Conservation (phyloP, 129 eudicot species). For the Tagetes patula region DNA sequence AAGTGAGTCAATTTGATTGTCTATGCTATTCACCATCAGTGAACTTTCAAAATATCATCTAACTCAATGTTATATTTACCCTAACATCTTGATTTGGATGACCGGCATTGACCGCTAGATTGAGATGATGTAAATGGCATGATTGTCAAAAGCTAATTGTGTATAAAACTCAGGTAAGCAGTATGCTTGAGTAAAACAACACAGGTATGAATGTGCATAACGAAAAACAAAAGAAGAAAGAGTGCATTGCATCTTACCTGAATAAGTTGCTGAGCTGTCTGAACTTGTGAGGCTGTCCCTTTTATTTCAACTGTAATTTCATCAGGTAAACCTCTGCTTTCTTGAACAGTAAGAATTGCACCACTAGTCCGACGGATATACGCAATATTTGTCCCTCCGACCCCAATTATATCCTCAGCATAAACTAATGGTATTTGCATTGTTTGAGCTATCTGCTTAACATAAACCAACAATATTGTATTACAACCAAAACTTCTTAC, state of each 20-base stretch:
- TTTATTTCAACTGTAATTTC: conserved; percentile 81
- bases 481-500: conserved; percentile 11
- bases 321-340: conserved; percentile 60
- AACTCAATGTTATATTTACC: background rate
- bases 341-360: conserved; percentile 62
- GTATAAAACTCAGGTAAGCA: background rate
- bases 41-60: background rate
- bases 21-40: background rate
- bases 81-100: background rate
- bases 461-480: conserved; percentile 7
- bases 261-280: conserved; percentile 59
- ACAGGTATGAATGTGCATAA: background rate
- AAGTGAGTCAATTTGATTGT: background rate
- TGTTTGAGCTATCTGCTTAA: conserved; percentile 60
- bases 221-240: background rate
- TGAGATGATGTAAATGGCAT: background rate
- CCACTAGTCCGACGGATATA: conserved; percentile 56
- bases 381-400: conserved; percentile 75
- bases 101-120: background rate
- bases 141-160: background rate
- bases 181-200: background rate
- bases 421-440: conserved; percentile 83
- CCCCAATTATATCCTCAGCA: conserved; percentile 85
- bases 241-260: conserved; percentile 37
- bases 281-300: conserved; percentile 60